phyloP scores from a whole-genome alignment of 1,139 yeast species.

The Eremothecium sinecaudum region DNA sequence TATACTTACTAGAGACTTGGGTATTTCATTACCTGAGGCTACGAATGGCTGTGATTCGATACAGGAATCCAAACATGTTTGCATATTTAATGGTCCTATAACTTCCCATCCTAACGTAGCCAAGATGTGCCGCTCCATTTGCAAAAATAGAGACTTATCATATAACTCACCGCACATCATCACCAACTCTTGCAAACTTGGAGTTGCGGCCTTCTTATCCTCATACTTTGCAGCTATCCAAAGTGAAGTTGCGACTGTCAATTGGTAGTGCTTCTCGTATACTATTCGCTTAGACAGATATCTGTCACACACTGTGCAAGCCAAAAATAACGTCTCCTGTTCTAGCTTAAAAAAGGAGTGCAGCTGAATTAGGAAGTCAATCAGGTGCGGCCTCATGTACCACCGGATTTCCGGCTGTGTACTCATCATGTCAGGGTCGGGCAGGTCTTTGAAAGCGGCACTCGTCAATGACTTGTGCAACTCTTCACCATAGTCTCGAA shows the following conservation, averaged over 20 bases:
- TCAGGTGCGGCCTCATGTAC: conserved; percentile 83
- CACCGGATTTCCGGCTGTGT: conserved; percentile 87
- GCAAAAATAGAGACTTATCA: conserved; percentile 82
- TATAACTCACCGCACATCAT: conserved; percentile 77
- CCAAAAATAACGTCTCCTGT: conserved; percentile 68
- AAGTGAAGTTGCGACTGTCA: conserved; percentile 85
- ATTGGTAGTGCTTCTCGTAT: conserved; percentile 84
- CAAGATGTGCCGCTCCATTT: conserved; percentile 89
- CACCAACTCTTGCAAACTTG: conserved; percentile 68
- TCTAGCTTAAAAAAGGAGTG: conserved; percentile 65
- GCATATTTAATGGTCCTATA: conserved; percentile 3
- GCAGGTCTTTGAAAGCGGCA: conserved; percentile 1
- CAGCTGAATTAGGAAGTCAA: conserved; percentile 75
- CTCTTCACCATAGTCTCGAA: neutral
- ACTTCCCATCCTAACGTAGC: conserved; percentile 70
- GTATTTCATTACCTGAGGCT: neutral
- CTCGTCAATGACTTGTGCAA: neutral
- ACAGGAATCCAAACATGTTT: neutral
- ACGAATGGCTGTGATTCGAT: neutral
- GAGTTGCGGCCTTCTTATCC: conserved; percentile 77
- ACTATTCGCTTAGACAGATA: conserved; percentile 87
- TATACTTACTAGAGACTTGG: neutral
- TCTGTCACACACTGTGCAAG: conserved; percentile 76
- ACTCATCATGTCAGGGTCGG: conserved; percentile 50
- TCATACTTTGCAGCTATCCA: conserved; percentile 95